Conservation (phyloP, 2,329 filamentous ascomycete species). For the Ceratocystis lukuohia region DNA sequence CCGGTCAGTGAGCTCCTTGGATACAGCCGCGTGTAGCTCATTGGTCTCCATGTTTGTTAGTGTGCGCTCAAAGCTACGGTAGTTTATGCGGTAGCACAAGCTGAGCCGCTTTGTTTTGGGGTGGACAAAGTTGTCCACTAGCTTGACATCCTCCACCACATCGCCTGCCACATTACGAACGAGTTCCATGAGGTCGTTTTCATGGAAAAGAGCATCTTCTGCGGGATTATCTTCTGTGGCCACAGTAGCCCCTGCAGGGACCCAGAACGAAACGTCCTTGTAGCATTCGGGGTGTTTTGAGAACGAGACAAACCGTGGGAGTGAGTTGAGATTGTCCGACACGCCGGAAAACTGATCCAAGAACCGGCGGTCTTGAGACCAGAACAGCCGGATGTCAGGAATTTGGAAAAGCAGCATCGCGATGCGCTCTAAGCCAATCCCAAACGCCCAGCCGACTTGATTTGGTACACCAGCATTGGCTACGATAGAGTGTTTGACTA, state of each 20-base stretch:
- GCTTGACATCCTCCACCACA: constrained; percentile 70
- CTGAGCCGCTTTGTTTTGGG: constrained; percentile 73
- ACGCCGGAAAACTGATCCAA: constrained; percentile 66
- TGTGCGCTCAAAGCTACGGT: constrained; percentile 82
- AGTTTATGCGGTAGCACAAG: constrained; percentile 85
- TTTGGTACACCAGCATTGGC: constrained; percentile 60
- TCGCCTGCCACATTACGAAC: constrained; percentile 73
- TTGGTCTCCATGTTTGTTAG: constrained; percentile 75
- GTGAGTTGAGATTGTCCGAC: constrained; percentile 34
- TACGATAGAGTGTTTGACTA: constrained; percentile 72
- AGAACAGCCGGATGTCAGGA: constrained; percentile 92
- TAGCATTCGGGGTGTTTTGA: constrained; percentile 81
- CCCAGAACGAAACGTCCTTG: constrained; percentile 92
- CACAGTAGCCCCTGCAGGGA: constrained; percentile 31
- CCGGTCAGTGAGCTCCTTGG: constrained; percentile 48
- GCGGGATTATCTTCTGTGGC: constrained; percentile 28
- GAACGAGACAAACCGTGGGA: constrained; percentile 66
- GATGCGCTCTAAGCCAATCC: constrained; percentile 82
- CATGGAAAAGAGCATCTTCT: constrained; percentile 54
- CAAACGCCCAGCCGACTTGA: constrained; percentile 88
- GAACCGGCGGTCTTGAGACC: constrained; percentile 77
- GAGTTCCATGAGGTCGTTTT: constrained; percentile 96
- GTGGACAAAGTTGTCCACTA: constrained; percentile 79
- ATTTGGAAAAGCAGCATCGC: constrained; percentile 97
- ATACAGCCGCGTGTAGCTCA: constrained; percentile 56